A percentile compares a stretch with the other conserved stretches of the same genome.
phyloP scores from a whole-genome alignment of 129 eudicot genomes.

The Pittosporum tobira region DNA sequence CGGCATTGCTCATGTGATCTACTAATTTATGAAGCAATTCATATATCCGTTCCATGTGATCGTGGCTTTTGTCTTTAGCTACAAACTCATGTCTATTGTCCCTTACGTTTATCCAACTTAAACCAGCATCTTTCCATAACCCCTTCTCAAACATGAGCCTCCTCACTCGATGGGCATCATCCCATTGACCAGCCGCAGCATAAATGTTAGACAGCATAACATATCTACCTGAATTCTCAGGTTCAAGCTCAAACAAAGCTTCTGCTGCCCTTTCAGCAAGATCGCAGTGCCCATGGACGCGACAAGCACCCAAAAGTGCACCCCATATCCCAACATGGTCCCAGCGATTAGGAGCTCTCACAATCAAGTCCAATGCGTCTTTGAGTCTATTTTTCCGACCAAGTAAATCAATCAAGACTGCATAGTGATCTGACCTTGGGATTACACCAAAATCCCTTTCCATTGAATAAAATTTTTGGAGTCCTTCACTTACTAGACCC shows the following conservation, averaged over 20 bases:
- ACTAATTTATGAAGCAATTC: conserved; percentile 23
- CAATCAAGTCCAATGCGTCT: conserved; percentile 29
- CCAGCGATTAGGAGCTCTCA: conserved; percentile 20
- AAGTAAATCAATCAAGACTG: conserved; percentile 35
- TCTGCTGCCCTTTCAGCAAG: conserved; percentile 35
- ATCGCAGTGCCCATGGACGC: conserved; percentile 33
- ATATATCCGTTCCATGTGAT: conserved; percentile 4
- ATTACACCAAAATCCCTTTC: conserved; percentile 21
- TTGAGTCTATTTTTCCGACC: conserved; percentile 35
- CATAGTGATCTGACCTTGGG: conserved; percentile 35
- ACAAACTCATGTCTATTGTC: conserved; percentile 25
- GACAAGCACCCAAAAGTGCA: conserved; percentile 32
- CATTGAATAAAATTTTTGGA: conserved; percentile 23
- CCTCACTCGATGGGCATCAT: conserved; percentile 25
- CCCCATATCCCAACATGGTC: conserved; percentile 41
- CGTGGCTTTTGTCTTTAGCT: conserved; percentile 16
- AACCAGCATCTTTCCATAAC: conserved; percentile 32
- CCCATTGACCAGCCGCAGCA: conserved; percentile 34
- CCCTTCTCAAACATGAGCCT: conserved; percentile 19
- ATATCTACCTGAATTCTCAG: conserved; percentile 33
- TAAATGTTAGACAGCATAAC: conserved; percentile 33
- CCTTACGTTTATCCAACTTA: conserved; percentile 37
- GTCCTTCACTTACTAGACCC: conserved; percentile 27
- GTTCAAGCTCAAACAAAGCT: conserved; percentile 29
- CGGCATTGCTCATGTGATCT: conserved; percentile 31